These are phyloP conservation scores for Penicillium subrubescens DNA, from an alignment of 495 filamentous ascomycete species.

Conservation along the genomic window DNA sequence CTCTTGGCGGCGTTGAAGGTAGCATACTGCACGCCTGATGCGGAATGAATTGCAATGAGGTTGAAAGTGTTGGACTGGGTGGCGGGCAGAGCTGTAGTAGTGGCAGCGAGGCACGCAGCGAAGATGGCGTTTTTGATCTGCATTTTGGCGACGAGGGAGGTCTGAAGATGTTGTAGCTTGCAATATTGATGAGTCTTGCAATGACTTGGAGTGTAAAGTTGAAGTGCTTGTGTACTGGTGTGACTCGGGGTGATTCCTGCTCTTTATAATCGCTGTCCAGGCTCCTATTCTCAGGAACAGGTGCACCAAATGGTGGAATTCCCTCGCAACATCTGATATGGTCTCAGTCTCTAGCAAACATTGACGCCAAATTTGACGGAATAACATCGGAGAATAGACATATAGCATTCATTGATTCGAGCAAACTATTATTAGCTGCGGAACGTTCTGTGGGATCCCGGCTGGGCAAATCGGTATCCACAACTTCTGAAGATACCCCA, in stretches of 20 bases:
- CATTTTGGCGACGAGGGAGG: conserved; percentile 21
- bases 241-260: not conserved
- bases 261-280: not conserved
- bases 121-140: conserved; percentile 31
- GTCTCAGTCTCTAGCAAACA: not conserved
- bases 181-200: not conserved
- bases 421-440: not conserved
- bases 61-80: conserved; percentile 38
- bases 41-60: conserved; percentile 51
- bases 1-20: conserved; percentile 43
- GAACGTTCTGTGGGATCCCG: not conserved
- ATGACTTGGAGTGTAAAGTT: not conserved
- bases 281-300: not conserved
- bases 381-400: not conserved
- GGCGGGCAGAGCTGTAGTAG: conserved; percentile 28
- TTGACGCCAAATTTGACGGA: not conserved
- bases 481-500: not conserved
- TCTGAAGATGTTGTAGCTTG: not conserved
- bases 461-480: not conserved
- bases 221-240: not conserved
- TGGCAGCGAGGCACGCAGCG: conserved; percentile 28
- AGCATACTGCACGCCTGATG: conserved; percentile 45
- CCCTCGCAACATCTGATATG: not conserved
- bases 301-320: not conserved
- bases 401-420: not conserved